Percentiles rank a stretch among this genome's conserved stretches.
Conservation (phyloP, 2,329 filamentous ascomycete genomes). For the Raffaelea deltoideospora region DNA sequence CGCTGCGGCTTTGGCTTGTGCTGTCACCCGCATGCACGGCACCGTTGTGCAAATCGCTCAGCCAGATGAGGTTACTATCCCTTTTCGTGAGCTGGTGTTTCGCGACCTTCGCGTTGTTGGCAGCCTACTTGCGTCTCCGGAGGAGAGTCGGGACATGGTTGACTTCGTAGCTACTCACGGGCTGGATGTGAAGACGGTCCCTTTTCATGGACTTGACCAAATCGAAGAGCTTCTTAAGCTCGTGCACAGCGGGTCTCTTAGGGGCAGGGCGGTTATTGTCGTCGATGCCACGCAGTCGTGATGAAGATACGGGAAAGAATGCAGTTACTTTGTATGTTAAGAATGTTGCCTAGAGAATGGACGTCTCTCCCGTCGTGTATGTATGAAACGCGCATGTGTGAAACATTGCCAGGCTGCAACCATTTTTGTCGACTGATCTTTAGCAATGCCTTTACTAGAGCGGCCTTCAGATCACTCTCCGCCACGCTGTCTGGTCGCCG, state of each 20-base stretch:
- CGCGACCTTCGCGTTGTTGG: conserved; percentile 35
- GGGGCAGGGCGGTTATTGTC: conserved; percentile 38
- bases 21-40: conserved; percentile 44
- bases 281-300: conserved; percentile 30
- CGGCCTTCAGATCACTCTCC: no score
- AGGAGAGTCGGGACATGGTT: conserved; percentile 31
- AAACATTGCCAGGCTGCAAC: no score
- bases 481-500: no score
- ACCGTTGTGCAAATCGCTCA: conserved; percentile 44
- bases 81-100: conserved; percentile 33
- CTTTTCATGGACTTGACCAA: conserved; percentile 35
- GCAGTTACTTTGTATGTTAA: no score
- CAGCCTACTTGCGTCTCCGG: conserved; percentile 24
- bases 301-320: no score
- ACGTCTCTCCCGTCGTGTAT: no score
- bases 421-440: no score
- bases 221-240: conserved; percentile 33
- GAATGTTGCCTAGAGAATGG: no score
- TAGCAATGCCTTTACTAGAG: no score
- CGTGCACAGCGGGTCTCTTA: conserved; percentile 35
- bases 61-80: conserved; percentile 19
- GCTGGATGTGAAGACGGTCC: conserved; percentile 32
- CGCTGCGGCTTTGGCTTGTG: conserved; percentile 34
- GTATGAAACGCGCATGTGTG: no score
- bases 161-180: conserved; percentile 27